Conservation (phyloP, 768 basidiomycete genomes). For the Sutorius australiensis region DNA sequence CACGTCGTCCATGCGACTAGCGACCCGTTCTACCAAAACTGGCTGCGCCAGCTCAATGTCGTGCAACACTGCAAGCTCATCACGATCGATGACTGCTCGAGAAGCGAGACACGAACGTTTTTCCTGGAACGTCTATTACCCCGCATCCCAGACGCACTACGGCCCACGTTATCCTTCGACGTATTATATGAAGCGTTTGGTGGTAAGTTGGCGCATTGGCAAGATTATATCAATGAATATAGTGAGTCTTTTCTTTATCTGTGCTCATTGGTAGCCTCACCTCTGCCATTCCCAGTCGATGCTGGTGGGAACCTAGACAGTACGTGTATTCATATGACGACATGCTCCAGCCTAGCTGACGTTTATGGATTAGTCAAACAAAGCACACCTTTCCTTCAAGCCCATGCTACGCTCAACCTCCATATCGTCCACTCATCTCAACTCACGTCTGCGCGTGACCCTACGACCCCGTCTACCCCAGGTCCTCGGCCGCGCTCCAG, state of each 20-base stretch:
- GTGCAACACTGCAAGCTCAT: constrained; percentile 86
- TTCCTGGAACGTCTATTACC: constrained; percentile 63
- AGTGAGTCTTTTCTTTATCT: constrained; percentile 33
- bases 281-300: constrained; percentile 50
- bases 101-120: constrained; percentile 62
- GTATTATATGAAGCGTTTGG: constrained; percentile 75
- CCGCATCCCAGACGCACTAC: constrained; percentile 64
- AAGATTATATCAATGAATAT: constrained; percentile 75
- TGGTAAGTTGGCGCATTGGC: constrained; percentile 80
- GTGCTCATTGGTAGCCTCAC: background rate
- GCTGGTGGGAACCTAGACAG: constrained; percentile 68
- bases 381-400: constrained; percentile 81
- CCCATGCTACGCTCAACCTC: constrained; percentile 76
- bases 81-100: constrained; percentile 76
- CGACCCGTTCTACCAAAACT: constrained; percentile 82
- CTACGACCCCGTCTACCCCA: constrained; percentile 30
- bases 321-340: constrained; percentile 34
- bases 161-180: constrained; percentile 60
- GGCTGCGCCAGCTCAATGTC: constrained; percentile 74
- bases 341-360: constrained; percentile 5
- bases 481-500: constrained; percentile 34
- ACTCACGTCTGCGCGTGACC: constrained; percentile 37
- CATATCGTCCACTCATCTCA: constrained; percentile 86
- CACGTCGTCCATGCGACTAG: constrained; percentile 81
- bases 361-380: constrained; percentile 53